Evolutionary conservation across 139 green algal species (phyloP).

Genomic region (Closterium sp.): DNA sequence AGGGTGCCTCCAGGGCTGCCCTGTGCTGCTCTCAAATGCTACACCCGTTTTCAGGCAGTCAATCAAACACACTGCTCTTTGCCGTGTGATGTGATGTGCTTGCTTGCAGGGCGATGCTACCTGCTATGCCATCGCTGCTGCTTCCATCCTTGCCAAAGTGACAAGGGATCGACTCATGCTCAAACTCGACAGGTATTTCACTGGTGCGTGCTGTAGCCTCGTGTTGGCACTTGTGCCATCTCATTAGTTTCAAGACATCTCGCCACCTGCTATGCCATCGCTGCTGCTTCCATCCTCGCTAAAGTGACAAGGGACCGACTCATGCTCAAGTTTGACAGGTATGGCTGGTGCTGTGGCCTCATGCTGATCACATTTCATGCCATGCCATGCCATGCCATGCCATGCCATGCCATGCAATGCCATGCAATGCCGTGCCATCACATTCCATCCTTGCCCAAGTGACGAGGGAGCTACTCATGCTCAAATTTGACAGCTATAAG

Average conservation of each 20-base stretch:
- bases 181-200: constrained; percentile 58
- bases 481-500: too few relatives aligned
- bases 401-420: too few relatives aligned
- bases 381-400: too few relatives aligned
- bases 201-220: too few relatives aligned
- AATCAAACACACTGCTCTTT: too few relatives aligned
- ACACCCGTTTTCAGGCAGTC: too few relatives aligned
- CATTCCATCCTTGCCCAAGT: too few relatives aligned
- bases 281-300: constrained; percentile 84
- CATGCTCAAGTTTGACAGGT: constrained; percentile 73
- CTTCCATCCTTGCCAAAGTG: constrained; percentile 92
- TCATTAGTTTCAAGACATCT: constrained; percentile 73
- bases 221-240: too few relatives aligned
- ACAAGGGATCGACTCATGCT: constrained; percentile 87
- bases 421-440: too few relatives aligned
- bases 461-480: too few relatives aligned
- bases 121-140: constrained; percentile 78
- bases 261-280: constrained; percentile 70
- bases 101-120: constrained; percentile 80
- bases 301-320: constrained; percentile 91
- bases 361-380: too few relatives aligned
- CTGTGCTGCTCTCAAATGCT: too few relatives aligned
- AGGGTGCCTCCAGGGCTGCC: neutral
- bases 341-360: neutral
- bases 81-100: neutral